Percentiles rank a stretch among this genome's conserved stretches.
Evolutionary conservation across 345 rosid genomes (phyloP).

Genomic region (Erysimum cheiranthoides): DNA sequence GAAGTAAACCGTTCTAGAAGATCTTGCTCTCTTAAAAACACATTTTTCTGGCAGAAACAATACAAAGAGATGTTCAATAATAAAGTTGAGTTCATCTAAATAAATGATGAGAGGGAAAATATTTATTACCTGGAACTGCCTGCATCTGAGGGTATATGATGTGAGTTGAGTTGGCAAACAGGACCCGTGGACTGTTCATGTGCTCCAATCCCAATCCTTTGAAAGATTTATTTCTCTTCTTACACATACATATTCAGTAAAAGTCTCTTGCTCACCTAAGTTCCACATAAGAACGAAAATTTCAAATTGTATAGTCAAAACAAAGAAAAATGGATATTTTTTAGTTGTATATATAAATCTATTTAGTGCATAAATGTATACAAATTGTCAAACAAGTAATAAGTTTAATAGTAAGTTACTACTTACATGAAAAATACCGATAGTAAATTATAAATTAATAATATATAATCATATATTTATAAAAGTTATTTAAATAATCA

Average conservation of each 20-base stretch:
- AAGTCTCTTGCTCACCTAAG: slow-evolving; percentile 92
- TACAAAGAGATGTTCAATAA: slow-evolving; percentile 7
- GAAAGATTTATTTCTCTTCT: slow-evolving; percentile 71
- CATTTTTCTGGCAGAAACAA: slow-evolving; percentile 56
- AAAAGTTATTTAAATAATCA: no score
- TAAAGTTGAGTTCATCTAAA: not conserved
- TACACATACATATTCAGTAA: slow-evolving; percentile 69
- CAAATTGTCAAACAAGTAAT: no score
- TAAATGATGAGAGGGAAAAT: not conserved
- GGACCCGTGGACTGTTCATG: slow-evolving; percentile 74
- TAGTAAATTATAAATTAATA: no score
- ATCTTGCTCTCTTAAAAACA: slow-evolving; percentile 84
- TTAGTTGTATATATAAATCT: no score
- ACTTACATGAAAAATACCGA: no score
- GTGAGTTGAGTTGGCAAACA: slow-evolving; percentile 71
- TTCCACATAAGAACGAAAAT: not conserved
- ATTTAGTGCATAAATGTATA: no score
- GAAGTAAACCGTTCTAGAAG: slow-evolving; percentile 68
- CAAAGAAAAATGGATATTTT: not conserved
- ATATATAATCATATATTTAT: no score
- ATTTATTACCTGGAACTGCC: slow-evolving; percentile 70
- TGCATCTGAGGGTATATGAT: slow-evolving; percentile 68
- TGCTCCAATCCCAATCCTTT: slow-evolving; percentile 83
- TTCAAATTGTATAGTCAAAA: slow-evolving; percentile 10
- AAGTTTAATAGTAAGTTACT: no score